Base-by-base conservation (phyloP, 768 basidiomycete species). In the Phylloporus sp. region DNA sequence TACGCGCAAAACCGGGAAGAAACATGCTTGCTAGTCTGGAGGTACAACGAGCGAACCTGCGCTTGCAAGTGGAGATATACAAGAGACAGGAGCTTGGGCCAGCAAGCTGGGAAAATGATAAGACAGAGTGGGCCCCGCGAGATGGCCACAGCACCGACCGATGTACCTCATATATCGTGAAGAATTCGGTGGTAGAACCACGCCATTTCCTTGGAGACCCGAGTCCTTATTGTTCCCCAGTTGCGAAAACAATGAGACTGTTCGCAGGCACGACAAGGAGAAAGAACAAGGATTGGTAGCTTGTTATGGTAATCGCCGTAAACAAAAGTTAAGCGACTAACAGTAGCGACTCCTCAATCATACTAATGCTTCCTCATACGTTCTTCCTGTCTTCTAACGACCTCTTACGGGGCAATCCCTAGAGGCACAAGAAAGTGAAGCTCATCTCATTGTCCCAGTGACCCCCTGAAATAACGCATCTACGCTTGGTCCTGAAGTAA, bases 1-100 rank as follows among this genome's bases (percentile, higher is more conserved):
- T 50, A 65, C 65, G 63, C 7, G 67, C 65, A 46, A 65, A 65
- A 42, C 62, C 60, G 16, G 65, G 65, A 38, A 67, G 60, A 5
- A 60, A 51, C 57, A 58, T 69, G 39, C 7, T 27, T 54, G 52
- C 48, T 31, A 6, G 24, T 35, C 29, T 24, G 6, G 18, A 49
- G 31, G 27, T 3, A 27, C 36, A 24, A 49, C 20, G 40, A 59
- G 59, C 67, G 57, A 47, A 47, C 56, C 61, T 54, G 64, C 57
- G 55, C 61, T 55, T 61, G 46, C 15, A 42, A 53, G 38, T 34
- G 54, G 38, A 49, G 23, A 44, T 53, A 41, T 39, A 58, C 42
- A 36, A 11, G 34, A 39, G 32, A 11, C 29, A 39, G 22, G 12
- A 50, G 57, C 62, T 59, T 55, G 64, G 39, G 60, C 65, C 67